phyloP scores from a whole-genome alignment of 257 asterid species.

The Nicotiana undulata region DNA sequence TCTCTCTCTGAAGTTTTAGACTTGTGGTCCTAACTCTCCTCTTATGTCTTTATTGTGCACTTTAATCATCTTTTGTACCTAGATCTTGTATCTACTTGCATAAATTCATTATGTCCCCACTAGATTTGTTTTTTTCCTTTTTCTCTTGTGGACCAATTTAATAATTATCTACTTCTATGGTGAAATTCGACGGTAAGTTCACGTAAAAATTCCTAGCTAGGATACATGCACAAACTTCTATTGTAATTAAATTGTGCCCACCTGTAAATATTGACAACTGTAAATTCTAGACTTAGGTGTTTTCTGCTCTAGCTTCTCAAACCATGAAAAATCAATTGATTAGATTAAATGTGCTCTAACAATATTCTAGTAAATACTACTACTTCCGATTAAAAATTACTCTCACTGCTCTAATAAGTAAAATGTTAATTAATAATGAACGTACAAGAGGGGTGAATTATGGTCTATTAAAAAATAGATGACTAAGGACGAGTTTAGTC shows the following conservation, averaged over 20 bases:
- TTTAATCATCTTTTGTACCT: not conserved
- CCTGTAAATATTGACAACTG: not conserved
- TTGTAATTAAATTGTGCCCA: not conserved
- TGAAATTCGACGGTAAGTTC: not conserved
- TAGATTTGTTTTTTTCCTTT: not conserved
- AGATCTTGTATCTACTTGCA: constrained; percentile 6
- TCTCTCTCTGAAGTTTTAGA: constrained; percentile 4
- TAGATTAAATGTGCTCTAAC: too few species aligned
- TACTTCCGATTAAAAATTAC: too few species aligned
- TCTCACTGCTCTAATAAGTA: too few species aligned
- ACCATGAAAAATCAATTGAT: too few species aligned
- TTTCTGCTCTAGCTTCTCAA: too few species aligned
- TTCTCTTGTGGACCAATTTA: not conserved
- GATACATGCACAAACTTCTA: not conserved
- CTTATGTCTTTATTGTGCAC: constrained; percentile 19
- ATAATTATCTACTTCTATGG: not conserved
- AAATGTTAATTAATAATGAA: too few species aligned
- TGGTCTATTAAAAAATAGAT: too few species aligned
- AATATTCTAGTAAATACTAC: too few species aligned
- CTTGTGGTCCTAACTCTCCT: constrained; percentile 26
- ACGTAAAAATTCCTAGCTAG: not conserved
- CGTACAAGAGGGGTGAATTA: too few species aligned
- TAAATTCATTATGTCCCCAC: not conserved
- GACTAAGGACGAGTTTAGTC: too few species aligned
- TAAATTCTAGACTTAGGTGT: not conserved